These are phyloP conservation scores for Coniella vitis DNA, from an alignment of 2,329 filamentous ascomycete genomes.

Conservation along the genomic window DNA sequence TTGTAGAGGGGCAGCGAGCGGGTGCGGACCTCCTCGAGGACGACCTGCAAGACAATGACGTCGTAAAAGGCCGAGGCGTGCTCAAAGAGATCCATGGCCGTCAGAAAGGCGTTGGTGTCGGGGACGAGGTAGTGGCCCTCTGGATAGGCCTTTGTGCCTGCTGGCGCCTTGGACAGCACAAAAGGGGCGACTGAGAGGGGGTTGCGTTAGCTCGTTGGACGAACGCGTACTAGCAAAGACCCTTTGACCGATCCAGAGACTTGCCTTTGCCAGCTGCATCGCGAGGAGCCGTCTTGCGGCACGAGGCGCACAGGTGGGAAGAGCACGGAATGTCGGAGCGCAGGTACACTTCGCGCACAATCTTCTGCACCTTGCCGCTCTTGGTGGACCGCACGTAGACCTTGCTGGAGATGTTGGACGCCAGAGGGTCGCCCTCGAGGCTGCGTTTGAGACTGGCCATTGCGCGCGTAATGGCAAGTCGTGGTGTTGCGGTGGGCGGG, in stretches of 20 bases:
- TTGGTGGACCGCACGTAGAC: conserved; percentile 91
- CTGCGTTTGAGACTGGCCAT: conserved; percentile 63
- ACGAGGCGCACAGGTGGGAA: conserved; percentile 75
- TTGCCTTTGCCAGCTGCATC: conserved; percentile 75
- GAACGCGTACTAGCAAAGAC: no score
- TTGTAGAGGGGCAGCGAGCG: conserved; percentile 93
- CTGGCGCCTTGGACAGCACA: conserved; percentile 81
- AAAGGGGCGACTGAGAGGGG: conserved; percentile 61
- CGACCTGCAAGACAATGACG: conserved; percentile 92
- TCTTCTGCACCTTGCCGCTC: conserved; percentile 97
- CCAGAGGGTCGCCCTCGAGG: conserved; percentile 43
- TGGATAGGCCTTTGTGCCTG: conserved; percentile 73
- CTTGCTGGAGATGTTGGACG: conserved; percentile 84
- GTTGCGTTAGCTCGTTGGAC: no score
- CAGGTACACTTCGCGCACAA: conserved; percentile 92
- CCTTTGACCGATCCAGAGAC: no score
- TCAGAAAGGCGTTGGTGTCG: conserved; percentile 92
- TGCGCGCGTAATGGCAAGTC: conserved; percentile 11
- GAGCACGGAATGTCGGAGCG: conserved; percentile 97
- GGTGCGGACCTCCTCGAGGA: conserved; percentile 92
- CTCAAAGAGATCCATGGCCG: conserved; percentile 96
- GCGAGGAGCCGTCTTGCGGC: conserved; percentile 65
- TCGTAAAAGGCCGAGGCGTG: conserved; percentile 88
- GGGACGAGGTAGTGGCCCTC: conserved; percentile 91
- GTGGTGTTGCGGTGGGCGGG: background rate